Evolutionary conservation across 2,329 filamentous ascomycete species (phyloP), one percentile per base, ranked within the genome.

Genomic region (Ceratocystis eucalypticola): DNA sequence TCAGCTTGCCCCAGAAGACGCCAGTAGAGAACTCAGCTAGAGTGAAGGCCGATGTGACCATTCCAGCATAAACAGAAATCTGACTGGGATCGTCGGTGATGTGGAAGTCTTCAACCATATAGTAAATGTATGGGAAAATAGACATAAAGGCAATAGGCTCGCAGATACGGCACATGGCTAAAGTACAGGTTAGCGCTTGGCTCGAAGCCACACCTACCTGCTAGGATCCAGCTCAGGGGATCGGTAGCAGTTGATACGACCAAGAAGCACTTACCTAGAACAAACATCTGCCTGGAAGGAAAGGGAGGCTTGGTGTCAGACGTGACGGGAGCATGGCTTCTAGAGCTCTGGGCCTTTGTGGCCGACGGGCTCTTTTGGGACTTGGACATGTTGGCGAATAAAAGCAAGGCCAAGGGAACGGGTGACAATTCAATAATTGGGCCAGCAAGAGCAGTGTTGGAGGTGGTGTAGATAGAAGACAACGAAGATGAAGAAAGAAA

Each of bases 91-190:
- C 85, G 61, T 89, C 80, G 69, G 91, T 89, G 74, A 96, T 87
- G 72, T 89, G 81, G 77, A 97, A 97, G 69, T 91, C 91, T 72
- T 91, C 82, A 71, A 97, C 88, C 94, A 99, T 97, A 79, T 89
- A 93, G 79, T 96, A 97, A 71, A 96, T 91, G 76, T 97, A 99
- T 1, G 94, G 94, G 74, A 99, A 97, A 71, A 97, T 96, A 65
- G 92, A 96, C 91, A 96, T 97, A 81, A 99, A 97, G 5, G 94
- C 94, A 75, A 99, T 97, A 64, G 94, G 94, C 75, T 99, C 94
- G 80, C 91, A 96, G 79, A 99, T 93, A 73, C 94, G 88, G 77
- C 92, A 96, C 73, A 96, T 82, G 59, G 91, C 92, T 95, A 69
- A 53, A 30, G 30, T 33, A 25, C 44, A 44, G 6, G 62, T 61